phyloP scores from a whole-genome alignment of 1,284 basidiomycete genomes.

The Schizophyllum commune region DNA sequence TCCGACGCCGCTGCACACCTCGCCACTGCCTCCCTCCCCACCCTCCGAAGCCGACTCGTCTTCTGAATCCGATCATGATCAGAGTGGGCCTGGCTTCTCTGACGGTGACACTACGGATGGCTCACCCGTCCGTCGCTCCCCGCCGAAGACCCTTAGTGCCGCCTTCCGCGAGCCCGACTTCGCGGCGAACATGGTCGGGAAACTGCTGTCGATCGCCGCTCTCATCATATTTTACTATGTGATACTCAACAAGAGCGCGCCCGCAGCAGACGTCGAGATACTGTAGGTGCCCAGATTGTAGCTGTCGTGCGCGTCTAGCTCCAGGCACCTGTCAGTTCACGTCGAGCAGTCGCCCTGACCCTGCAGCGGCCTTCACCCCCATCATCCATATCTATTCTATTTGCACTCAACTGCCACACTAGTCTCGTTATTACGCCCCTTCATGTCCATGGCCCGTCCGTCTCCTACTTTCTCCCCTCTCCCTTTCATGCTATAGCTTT shows the following conservation, averaged over 20 bases:
- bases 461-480: not conserved
- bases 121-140: not conserved
- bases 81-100: not conserved
- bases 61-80: not conserved
- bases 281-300: not conserved
- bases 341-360: too few relatives aligned
- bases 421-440: not conserved
- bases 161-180: not conserved
- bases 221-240: not conserved
- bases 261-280: not conserved
- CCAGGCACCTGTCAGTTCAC: too few relatives aligned
- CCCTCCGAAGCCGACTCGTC: not conserved
- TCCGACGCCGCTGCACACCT: not conserved
- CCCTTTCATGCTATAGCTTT: not conserved
- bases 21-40: not conserved
- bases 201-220: not conserved
- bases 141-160: not conserved
- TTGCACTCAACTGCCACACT: not conserved
- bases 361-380: not conserved
- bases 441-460: not conserved
- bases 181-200: not conserved
- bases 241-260: not conserved
- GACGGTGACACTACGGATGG: not conserved
- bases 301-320: too few relatives aligned
- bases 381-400: not conserved